Base-by-base conservation (phyloP, 345 rosid species). In the Sapria himalayana region DNA sequence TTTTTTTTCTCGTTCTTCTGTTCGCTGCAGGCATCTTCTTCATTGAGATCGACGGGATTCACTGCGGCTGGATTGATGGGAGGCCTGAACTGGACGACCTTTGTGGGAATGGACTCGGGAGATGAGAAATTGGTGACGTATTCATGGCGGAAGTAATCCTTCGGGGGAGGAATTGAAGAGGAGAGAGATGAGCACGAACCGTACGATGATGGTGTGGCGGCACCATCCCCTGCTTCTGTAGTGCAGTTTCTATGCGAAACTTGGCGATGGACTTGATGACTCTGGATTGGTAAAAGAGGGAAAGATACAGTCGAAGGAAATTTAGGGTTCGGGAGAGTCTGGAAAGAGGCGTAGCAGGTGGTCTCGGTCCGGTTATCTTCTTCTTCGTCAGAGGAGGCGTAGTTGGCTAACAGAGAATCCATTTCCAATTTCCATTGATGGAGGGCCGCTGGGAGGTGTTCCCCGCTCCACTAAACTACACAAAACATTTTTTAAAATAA, bases 331-430 rank as follows among this genome's bases (percentile, higher is more conserved):
- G n/a, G n/a, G 43, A n/a, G 12, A 40, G 15, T 14, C 29, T 24
- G 0, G 60, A 15, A 8, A 47, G 41, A 51, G 65, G 19, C 27
- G 43, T 22, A n/a, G 39, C 32, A 10, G 56, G 19, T 9, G 25
- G 9, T 25, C 22, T 40, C 19, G 31, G 50, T 31, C 11, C 29
- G 33, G 4, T 27, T 35, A 4, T 73, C 76, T 10, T 78, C 77
- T 37, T 78, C 96, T 2, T 85, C 97, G 52, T 67, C 78, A 7
- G 85, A 76, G 21, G 98, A 82, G 33, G 85, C 94, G 54, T 82
- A 82, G 69, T 46, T 78, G 21, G 93, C 84, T 8, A 74, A 43
- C 50, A 86, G 58, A 41, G 81, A 76, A 0, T 89, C 94, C 98
- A 86, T 85, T n/a, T n/a, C n/a, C n/a, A n/a, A n/a, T n/a, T n/a